Base-by-base conservation (phyloP, 495 filamentous ascomycete genomes). In the Podospora australis region DNA sequence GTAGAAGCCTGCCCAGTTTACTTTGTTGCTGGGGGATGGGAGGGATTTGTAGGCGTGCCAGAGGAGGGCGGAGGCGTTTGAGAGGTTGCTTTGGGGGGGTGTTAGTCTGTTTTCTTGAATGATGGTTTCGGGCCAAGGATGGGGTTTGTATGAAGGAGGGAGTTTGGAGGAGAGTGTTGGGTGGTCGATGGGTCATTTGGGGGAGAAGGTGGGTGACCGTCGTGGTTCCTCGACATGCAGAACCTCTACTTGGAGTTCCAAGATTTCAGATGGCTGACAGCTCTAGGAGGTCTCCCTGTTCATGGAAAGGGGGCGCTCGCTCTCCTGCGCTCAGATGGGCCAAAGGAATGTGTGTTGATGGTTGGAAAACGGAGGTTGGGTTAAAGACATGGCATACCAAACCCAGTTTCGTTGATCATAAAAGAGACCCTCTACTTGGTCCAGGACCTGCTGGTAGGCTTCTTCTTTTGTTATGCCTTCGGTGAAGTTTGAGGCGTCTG, bases 1-100 rank as follows among this genome's bases (percentile, higher is more conserved):
- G 69, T 96, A 96, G 79, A 96, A 95, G 24, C 78, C 90, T 46
- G 85, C 81, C 90, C 90, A 96, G 71, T 95, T 95, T 6, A 88
- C 84, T 28, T 78, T 67, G 24, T 69, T 76, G 39, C 80, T 85
- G 14, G 90, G 87, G 0, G 74, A 59, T n/a, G 86, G 81, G 42
- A 95, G 78, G 7, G 88, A 82, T 54, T 82, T 80, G 62, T 85
- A 88, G 30, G 82, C 83, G 69, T 96, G 87, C 83, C 86, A 92
- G 56, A 95, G 78, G 40, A 95, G 80, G 25, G 90, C 87, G 44
- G 90, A 78, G 34, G 83, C 66, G 59, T 95, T 96, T 53, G 90
- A 78, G 48, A 90, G 78, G 66, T 95, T 95, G 70, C 88, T 94
- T 24, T 9, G 28, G 25, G 19, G 11, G 22, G 11, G 2, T 13